Conservation (phyloP, 305 asterid species). For the Solanum hybrid region DNA sequence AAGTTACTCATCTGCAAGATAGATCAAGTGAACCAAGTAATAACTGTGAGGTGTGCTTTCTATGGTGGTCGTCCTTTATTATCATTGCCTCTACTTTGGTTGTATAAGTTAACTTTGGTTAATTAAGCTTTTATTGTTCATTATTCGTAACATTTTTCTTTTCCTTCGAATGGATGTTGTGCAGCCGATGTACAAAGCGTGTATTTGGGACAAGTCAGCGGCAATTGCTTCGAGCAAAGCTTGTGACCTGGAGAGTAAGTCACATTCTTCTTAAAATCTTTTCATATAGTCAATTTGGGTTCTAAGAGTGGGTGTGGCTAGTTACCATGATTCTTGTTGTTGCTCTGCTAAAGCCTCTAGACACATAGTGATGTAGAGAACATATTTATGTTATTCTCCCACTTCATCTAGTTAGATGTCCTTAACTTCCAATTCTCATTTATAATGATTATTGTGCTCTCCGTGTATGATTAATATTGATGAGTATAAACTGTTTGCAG, state of each 20-base stretch:
- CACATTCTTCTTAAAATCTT: not conserved
- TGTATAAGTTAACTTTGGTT: not conserved
- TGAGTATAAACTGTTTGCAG: too few relatives aligned
- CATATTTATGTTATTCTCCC: too few relatives aligned
- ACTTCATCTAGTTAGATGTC: too few relatives aligned
- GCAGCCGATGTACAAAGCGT: conserved; percentile 41
- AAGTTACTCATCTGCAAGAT: conserved; percentile 77
- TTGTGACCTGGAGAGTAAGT: conserved; percentile 68
- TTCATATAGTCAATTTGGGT: not conserved
- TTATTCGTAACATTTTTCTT: not conserved
- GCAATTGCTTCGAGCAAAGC: conserved; percentile 53
- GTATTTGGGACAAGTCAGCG: conserved; percentile 58
- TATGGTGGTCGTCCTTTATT: not conserved
- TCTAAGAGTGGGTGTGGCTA: not conserved
- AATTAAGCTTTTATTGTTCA: not conserved
- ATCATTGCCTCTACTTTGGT: not conserved
- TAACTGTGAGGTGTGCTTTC: conserved; percentile 56
- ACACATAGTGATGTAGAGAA: too few relatives aligned
- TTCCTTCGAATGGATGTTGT: not conserved
- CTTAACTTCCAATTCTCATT: too few relatives aligned
- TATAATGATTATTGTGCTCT: too few relatives aligned
- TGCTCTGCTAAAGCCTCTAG: not conserved
- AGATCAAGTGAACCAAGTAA: conserved; percentile 74
- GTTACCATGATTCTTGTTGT: not conserved
- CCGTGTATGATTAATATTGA: too few relatives aligned